phyloP scores from a whole-genome alignment of 495 filamentous ascomycete species.

The Thozetella sp. region DNA sequence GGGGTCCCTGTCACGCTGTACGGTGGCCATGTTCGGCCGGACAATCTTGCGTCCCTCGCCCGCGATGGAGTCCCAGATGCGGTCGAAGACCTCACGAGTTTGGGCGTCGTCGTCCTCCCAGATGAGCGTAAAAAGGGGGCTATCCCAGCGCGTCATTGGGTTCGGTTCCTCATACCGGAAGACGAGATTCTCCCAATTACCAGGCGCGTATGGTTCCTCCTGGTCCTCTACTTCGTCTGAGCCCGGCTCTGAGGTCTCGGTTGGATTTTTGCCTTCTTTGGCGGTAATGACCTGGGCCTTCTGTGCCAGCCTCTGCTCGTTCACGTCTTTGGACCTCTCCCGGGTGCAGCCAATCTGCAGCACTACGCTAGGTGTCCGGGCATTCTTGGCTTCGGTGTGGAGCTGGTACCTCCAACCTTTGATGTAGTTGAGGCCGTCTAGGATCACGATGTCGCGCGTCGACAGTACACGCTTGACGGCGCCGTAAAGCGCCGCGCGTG shows the following conservation, averaged over 20 bases:
- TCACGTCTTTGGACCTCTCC: slow-evolving; percentile 67
- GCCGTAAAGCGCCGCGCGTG: slow-evolving; percentile 81
- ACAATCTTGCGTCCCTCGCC: slow-evolving; percentile 62
- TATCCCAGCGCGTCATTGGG: slow-evolving; percentile 93
- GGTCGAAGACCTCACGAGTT: slow-evolving; percentile 34
- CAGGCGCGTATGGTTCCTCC: slow-evolving; percentile 60
- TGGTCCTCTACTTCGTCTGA: slow-evolving; percentile 25
- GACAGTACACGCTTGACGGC: slow-evolving; percentile 83
- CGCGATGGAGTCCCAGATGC: slow-evolving; percentile 80
- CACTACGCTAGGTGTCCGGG: slow-evolving; percentile 80
- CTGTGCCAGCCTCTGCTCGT: slow-evolving; percentile 43
- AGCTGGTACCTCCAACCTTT: slow-evolving; percentile 97
- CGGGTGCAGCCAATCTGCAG: slow-evolving; percentile 80
- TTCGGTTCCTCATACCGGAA: slow-evolving; percentile 97
- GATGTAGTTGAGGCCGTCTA: slow-evolving; percentile 94
- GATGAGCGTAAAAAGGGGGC: slow-evolving; percentile 86
- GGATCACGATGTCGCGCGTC: slow-evolving; percentile 81
- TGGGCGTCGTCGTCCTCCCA: slow-evolving; percentile 70
- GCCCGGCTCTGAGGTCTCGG: not conserved
- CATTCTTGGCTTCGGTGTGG: slow-evolving; percentile 90
- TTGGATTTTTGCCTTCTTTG: slow-evolving; percentile 4
- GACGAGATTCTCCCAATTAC: slow-evolving; percentile 88
- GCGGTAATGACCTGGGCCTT: slow-evolving; percentile 12
- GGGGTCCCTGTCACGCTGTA: slow-evolving; percentile 60
- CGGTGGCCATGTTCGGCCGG: slow-evolving; percentile 79